Evolutionary conservation across 2,329 filamentous ascomycete genomes (phyloP), one percentile per base, ranked within the genome.

Genomic region (Ascomycota sp.): DNA sequence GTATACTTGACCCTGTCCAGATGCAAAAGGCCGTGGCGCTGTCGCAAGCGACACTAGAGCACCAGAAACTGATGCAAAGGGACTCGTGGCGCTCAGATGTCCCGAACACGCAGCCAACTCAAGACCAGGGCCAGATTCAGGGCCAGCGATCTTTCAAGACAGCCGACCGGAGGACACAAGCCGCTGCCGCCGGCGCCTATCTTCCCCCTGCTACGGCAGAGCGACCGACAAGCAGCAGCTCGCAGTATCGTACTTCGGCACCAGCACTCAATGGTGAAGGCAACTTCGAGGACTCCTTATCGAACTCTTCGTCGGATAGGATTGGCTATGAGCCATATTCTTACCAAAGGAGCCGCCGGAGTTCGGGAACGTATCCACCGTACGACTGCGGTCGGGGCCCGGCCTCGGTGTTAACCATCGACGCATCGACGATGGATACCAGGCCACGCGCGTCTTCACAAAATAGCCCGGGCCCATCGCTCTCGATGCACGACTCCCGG

Each of bases 301-400:
- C 33, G 21, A 33, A 33, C n/a, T 30, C 34, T 1, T 7, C 34
- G 25, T 30, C 38, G 16, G 37, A 38, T 8, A 46, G 44, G 26
- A 42, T 47, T 9, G 40, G 40, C 7, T 45, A 54, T 39, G 40
- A 59, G 32, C 49, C 54, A 8, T 49, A 52, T 35, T 39, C 47
- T n/a, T 51, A 47, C n/a, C 45, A 39, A n/a, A 43, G 36, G 25
- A 40, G 34, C 24, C 36, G 40, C 0, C 33, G 40, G 0, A 27
- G 40, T 2, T 38, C 39, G 3, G 30, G 37, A 8, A 27, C 46
- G 4, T 46, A 47, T 11, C 33, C 40, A 2, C 33, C 39, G 11
- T 45, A 43, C 31, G 41, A 40, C 30, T 38, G 41, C 24, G 10
- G 35, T 10, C 59, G 58, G 35, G 50, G 45, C 27, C 30, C n/a